A percentile compares a stretch with the other conserved stretches of the same genome.
These are phyloP conservation scores for Auriscalpium orientale DNA, from an alignment of 768 basidiomycete genomes.

Conservation along the genomic window DNA sequence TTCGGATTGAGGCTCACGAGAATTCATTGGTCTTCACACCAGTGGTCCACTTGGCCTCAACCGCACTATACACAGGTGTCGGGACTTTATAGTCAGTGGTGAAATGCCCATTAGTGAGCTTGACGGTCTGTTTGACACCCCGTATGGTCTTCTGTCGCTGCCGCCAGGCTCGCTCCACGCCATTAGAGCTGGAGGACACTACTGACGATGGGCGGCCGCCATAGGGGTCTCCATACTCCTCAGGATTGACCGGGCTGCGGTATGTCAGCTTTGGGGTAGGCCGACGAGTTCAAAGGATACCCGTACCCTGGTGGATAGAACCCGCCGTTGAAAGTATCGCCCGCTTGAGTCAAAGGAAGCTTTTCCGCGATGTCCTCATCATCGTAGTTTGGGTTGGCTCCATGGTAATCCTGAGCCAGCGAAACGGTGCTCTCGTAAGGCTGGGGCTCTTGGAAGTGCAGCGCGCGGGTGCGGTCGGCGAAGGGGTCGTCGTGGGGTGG, in stretches of 20 bases:
- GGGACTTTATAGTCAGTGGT: slow-evolving; percentile 87
- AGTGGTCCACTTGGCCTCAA: slow-evolving; percentile 69
- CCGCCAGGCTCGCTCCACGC: slow-evolving; percentile 38
- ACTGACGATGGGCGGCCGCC: slow-evolving; percentile 33
- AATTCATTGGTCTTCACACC: slow-evolving; percentile 76
- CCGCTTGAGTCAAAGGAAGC: slow-evolving; percentile 58
- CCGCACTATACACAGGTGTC: slow-evolving; percentile 72
- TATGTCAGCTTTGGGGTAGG: neutral
- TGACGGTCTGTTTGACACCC: slow-evolving; percentile 89
- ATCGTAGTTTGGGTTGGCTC: slow-evolving; percentile 32
- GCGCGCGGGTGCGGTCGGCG: slow-evolving; percentile 54
- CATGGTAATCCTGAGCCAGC: slow-evolving; percentile 45
- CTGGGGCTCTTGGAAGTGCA: slow-evolving; percentile 56
- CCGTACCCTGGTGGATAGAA: slow-evolving; percentile 74
- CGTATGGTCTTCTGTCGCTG: slow-evolving; percentile 89
- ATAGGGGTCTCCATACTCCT: slow-evolving; percentile 63
- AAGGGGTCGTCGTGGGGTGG: slow-evolving; percentile 55
- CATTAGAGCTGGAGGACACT: slow-evolving; percentile 28
- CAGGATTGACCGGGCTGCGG: slow-evolving; percentile 39
- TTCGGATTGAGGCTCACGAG: slow-evolving; percentile 47
- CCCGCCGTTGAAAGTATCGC: slow-evolving; percentile 42
- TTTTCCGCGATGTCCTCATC: slow-evolving; percentile 76
- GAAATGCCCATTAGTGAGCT: slow-evolving; percentile 89
- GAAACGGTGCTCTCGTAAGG: slow-evolving; percentile 54
- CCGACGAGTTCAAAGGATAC: slow-evolving; percentile 1